A percentile compares a stretch with the other conserved stretches of the same genome.
Evolutionary conservation across 148 eudicot species (phyloP).

Genomic region (Rhododendron mucronatum): DNA sequence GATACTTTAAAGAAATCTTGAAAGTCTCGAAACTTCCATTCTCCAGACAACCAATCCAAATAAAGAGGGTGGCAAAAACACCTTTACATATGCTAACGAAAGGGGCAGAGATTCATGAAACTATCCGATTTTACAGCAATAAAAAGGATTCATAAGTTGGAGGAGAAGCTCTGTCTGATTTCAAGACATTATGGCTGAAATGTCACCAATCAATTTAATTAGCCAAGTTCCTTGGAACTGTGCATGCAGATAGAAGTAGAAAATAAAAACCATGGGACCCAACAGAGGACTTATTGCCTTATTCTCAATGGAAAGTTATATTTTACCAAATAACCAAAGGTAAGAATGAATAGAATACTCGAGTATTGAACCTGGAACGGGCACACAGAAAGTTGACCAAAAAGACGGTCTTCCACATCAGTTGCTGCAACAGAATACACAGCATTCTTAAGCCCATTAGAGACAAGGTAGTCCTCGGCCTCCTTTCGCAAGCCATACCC

Average conservation of each 20-base stretch:
- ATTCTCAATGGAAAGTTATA: background rate
- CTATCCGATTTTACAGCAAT: background rate
- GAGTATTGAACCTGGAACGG: conserved; percentile 57
- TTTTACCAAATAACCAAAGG: background rate
- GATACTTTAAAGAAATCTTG: background rate
- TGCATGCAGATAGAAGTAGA: background rate
- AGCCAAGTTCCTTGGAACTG: background rate
- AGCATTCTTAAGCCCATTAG: conserved; percentile 64
- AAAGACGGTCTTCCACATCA: conserved; percentile 48
- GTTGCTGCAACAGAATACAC: conserved; percentile 46
- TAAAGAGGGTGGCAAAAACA: background rate
- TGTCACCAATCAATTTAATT: background rate
- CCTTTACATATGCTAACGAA: background rate
- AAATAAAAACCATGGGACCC: background rate
- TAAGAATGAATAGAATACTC: background rate
- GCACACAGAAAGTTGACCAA: conserved; percentile 61
- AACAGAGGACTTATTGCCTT: background rate
- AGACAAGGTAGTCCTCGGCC: conserved; percentile 52
- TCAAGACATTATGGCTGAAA: background rate
- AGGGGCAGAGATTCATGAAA: background rate
- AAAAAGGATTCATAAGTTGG: background rate
- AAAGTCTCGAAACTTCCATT: background rate
- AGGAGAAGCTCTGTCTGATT: background rate
- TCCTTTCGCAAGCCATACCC: conserved; percentile 67
- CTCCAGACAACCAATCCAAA: background rate